Conservation (phyloP, 441 rosid species). For the Erodium moschatum region DNA sequence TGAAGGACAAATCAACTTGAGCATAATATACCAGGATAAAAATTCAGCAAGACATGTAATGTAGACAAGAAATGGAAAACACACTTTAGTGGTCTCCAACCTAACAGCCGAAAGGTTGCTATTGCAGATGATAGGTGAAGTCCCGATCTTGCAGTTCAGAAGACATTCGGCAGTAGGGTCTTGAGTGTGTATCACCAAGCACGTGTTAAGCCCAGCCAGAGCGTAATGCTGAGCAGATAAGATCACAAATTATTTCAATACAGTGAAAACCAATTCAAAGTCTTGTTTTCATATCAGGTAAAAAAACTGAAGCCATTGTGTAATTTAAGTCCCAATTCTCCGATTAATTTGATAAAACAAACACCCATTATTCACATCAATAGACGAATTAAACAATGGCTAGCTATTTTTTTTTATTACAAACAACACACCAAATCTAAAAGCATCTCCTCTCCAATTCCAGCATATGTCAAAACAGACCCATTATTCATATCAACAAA, state of each 20-base stretch:
- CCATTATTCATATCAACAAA: neutral
- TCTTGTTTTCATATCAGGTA: neutral
- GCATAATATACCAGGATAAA: conserved; percentile 7
- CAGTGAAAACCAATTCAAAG: neutral
- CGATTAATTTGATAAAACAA: no score
- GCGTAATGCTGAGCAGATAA: conserved; percentile 59
- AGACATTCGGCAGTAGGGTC: conserved; percentile 73
- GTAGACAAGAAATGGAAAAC: conserved; percentile 19
- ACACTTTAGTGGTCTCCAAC: conserved; percentile 68
- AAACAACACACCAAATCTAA: no score
- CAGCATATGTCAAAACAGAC: neutral
- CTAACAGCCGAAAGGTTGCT: conserved; percentile 60
- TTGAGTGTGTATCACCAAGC: conserved; percentile 67
- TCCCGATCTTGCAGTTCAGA: conserved; percentile 61
- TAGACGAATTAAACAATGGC: no score
- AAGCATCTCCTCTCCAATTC: no score
- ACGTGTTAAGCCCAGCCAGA: conserved; percentile 58
- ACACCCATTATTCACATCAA: no score
- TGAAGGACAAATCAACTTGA: conserved; percentile 13
- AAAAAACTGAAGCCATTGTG: neutral
- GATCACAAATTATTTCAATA: neutral
- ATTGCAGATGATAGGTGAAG: conserved; percentile 45
- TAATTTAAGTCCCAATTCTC: no score
- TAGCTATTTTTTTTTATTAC: no score
- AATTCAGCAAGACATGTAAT: neutral